These are phyloP conservation scores for Russula foetens DNA, from an alignment of 768 basidiomycete species.

Conservation along the genomic window DNA sequence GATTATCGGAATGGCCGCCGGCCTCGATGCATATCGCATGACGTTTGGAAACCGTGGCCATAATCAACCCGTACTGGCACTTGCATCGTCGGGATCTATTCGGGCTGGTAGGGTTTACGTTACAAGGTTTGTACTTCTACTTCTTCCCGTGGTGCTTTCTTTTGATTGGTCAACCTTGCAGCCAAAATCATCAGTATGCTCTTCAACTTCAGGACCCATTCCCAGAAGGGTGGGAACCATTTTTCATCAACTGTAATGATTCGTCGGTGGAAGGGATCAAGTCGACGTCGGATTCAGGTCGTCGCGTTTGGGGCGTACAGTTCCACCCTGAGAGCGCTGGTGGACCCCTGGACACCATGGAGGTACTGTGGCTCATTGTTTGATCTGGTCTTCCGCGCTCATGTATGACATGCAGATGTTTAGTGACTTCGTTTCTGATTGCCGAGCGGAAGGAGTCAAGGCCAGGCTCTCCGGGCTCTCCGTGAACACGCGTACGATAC, in stretches of 20 bases:
- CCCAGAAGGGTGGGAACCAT: conserved; percentile 96
- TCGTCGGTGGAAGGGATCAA: conserved; percentile 99
- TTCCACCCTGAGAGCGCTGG: conserved; percentile 99
- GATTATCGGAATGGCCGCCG: conserved; percentile 95
- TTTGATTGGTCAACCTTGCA: conserved; percentile 24
- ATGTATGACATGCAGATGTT: conserved; percentile 59
- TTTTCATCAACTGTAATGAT: conserved; percentile 99
- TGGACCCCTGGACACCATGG: conserved; percentile 97
- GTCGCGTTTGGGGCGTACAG: conserved; percentile 95
- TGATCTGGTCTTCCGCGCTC: neutral
- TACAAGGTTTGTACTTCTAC: conserved; percentile 53
- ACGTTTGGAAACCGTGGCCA: conserved; percentile 99
- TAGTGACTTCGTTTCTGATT: conserved; percentile 82
- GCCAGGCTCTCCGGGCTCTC: conserved; percentile 16
- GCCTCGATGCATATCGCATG: conserved; percentile 96
- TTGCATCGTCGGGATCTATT: conserved; percentile 90
- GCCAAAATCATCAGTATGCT: conserved; percentile 99
- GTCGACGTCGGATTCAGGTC: conserved; percentile 82
- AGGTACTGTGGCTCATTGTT: conserved; percentile 40
- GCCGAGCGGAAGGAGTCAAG: conserved; percentile 47
- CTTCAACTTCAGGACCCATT: conserved; percentile 88
- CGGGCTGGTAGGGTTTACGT: conserved; percentile 96
- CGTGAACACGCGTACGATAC: conserved; percentile 23
- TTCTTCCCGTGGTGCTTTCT: neutral
- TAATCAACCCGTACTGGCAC: conserved; percentile 95